Evolutionary conservation across 805 yeast genomes (phyloP), one percentile per base, ranked within the genome.

Genomic region (Suhomyces kilbournensis): DNA sequence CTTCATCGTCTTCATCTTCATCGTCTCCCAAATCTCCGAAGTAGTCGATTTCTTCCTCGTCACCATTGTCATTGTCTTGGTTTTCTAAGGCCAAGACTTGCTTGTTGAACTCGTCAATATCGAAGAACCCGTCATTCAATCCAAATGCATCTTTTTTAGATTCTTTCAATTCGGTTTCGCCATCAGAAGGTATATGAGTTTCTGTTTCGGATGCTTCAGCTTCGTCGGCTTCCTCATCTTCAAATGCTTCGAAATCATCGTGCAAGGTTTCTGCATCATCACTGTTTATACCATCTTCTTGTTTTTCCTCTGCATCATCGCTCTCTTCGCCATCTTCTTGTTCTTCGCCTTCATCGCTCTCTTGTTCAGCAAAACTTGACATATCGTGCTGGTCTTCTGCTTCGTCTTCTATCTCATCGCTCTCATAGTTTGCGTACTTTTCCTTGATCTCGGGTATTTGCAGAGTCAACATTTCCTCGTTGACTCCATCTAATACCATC

Each of bases 81-180:
- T 77, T 79, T 55, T 87, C 93, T 60, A 83, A 77, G 3, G 80
- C 87, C 42, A 88, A 63, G n/a, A 84, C 82, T 65, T 85, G 90
- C 62, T 79, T 81, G 69, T 87, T 89, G 74, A 88, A 93, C 50
- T 87, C 88, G 58, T 90, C 96, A 42, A 93, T 82, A 54, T 89
- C 84, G 64, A 93, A 93, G 59, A 91, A 86, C 6, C 84, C 89
- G 61, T 90, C 96, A 64, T 92, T 88, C 28, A 92, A 75, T 1
- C 91, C 93, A 60, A 78, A 80, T 2, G 71, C 77, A 60, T 84
- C 89, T 40, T 76, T 75, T 19, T 61, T 60, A 25, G 50, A 47
- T 10, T 35, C 52, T 23, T 14, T 34, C 10, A 23, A 38, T 17
- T 44, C 53, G 9, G 26, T 32, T 43, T 48, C 55, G n/a, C 35